Conservation (phyloP, 2,329 filamentous ascomycete species). For the Diaporthe sp. region DNA sequence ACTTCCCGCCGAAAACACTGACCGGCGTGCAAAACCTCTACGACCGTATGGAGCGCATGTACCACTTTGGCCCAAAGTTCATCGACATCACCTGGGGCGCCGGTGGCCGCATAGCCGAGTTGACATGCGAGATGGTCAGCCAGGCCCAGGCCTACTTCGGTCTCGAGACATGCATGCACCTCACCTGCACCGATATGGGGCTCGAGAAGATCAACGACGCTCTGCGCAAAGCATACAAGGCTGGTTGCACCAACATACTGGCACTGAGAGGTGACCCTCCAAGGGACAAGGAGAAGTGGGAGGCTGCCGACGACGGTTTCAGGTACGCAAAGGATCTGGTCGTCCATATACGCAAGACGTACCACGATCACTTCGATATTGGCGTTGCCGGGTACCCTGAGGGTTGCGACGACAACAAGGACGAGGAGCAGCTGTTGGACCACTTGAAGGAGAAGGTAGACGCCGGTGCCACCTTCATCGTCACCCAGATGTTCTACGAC, state of each 20-base stretch:
- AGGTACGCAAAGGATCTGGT: conserved; percentile 92
- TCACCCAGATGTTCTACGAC: conserved; percentile 99
- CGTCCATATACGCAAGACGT: conserved; percentile 80
- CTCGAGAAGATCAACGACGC: conserved; percentile 91
- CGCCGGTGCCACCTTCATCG: conserved; percentile 91
- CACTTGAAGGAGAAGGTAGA: conserved; percentile 98
- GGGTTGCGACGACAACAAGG: conserved; percentile 92
- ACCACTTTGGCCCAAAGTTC: conserved; percentile 92
- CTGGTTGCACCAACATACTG: conserved; percentile 97
- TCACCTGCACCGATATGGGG: conserved; percentile 99
- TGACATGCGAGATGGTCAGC: conserved; percentile 98
- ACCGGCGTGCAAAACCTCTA: conserved; percentile 99
- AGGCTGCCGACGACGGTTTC: conserved; percentile 87
- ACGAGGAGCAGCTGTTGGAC: conserved; percentile 86
- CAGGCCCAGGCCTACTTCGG: conserved; percentile 96
- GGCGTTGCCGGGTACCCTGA: conserved; percentile 97
- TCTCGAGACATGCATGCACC: conserved; percentile 98
- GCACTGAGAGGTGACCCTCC: conserved; percentile 95
- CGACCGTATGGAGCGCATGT: conserved; percentile 99
- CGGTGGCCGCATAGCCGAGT: conserved; percentile 88
- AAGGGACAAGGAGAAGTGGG: conserved; percentile 94
- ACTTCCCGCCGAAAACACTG: conserved; percentile 97
- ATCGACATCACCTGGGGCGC: conserved; percentile 99
- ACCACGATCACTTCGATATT: conserved; percentile 95
- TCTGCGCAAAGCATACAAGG: conserved; percentile 88